Percentiles rank a stretch among this genome's conserved stretches.
Conservation (phyloP, 164 flowering plant species). For the Piper longum region DNA sequence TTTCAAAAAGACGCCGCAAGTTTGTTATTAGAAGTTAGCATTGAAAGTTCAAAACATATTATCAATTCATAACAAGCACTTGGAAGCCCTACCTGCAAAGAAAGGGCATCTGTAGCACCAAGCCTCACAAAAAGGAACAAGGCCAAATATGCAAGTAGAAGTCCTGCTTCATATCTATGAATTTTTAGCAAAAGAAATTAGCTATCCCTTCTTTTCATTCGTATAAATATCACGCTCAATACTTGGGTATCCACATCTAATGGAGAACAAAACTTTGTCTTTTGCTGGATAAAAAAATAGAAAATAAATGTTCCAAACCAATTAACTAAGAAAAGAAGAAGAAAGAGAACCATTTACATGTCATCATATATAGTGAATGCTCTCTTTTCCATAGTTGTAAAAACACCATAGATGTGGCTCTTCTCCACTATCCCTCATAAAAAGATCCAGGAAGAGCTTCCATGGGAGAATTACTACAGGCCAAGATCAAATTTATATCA, state of each 20-base stretch:
- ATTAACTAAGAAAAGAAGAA: no score
- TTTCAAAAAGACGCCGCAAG: slow-evolving; percentile 83
- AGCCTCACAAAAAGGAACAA: slow-evolving; percentile 89
- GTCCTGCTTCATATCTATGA: slow-evolving; percentile 85
- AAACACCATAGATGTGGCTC: slow-evolving; percentile 70
- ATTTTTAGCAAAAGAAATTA: no score
- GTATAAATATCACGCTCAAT: not conserved
- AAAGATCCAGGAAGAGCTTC: slow-evolving; percentile 39
- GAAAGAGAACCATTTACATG: slow-evolving; percentile 29
- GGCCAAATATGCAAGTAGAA: slow-evolving; percentile 78
- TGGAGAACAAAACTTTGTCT: no score
- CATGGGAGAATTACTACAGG: slow-evolving; percentile 35
- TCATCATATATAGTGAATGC: slow-evolving; percentile 93
- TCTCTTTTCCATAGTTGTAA: slow-evolving; percentile 57
- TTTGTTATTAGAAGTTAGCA: not conserved
- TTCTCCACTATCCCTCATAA: slow-evolving; percentile 77
- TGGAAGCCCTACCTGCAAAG: slow-evolving; percentile 50
- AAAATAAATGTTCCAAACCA: no score
- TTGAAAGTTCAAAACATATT: not conserved
- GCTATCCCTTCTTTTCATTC: not conserved
- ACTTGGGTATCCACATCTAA: no score
- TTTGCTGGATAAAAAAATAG: no score
- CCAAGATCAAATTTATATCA: not conserved
- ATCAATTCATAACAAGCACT: not conserved
- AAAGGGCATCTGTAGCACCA: slow-evolving; percentile 70